Percentiles rank a stretch among this genome's conserved stretches.
Evolutionary conservation across 2,329 filamentous ascomycete genomes (phyloP).

Genomic region (Xylaria sp.): DNA sequence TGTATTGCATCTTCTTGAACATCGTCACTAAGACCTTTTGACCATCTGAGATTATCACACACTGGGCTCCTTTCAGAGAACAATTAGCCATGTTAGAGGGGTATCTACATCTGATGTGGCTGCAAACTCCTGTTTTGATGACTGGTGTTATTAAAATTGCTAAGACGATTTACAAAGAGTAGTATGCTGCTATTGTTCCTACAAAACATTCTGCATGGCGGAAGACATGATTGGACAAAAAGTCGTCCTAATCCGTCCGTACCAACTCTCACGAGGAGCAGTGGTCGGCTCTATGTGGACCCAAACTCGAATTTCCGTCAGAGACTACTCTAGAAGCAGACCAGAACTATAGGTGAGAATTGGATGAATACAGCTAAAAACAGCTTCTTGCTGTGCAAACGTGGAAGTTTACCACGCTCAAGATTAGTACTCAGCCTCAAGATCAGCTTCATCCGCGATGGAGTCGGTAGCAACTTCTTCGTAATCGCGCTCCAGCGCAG

Average conservation of each 20-base stretch:
- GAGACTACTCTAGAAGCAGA: slow-evolving; percentile 25
- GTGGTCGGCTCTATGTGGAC: slow-evolving; percentile 21
- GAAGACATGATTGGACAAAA: slow-evolving; percentile 42
- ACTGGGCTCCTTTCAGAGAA: not conserved
- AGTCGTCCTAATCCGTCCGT: slow-evolving; percentile 41
- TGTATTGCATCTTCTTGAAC: not conserved
- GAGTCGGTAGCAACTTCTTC: slow-evolving; percentile 98
- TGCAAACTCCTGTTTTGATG: slow-evolving; percentile 24
- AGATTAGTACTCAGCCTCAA: slow-evolving; percentile 89
- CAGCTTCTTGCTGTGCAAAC: slow-evolving; percentile 38
- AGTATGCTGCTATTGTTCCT: slow-evolving; percentile 50
- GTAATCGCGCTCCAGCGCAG: slow-evolving; percentile 97
- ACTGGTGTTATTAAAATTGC: slow-evolving; percentile 49
- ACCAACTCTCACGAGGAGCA: slow-evolving; percentile 32
- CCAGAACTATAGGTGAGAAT: slow-evolving; percentile 29
- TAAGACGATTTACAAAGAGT: slow-evolving; percentile 51
- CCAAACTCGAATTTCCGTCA: slow-evolving; percentile 21
- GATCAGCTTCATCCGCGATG: slow-evolving; percentile 83
- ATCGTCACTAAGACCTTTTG: not conserved
- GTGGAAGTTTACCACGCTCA: slow-evolving; percentile 31
- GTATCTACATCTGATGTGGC: not conserved
- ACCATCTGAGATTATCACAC: not conserved
- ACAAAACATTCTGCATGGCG: slow-evolving; percentile 42
- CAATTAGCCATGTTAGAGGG: not conserved
- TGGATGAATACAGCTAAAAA: slow-evolving; percentile 36